A percentile compares a stretch with the other conserved stretches of the same genome.
phyloP scores from a whole-genome alignment of 140 eudicot genomes.

The Ambrosia hybrid region DNA sequence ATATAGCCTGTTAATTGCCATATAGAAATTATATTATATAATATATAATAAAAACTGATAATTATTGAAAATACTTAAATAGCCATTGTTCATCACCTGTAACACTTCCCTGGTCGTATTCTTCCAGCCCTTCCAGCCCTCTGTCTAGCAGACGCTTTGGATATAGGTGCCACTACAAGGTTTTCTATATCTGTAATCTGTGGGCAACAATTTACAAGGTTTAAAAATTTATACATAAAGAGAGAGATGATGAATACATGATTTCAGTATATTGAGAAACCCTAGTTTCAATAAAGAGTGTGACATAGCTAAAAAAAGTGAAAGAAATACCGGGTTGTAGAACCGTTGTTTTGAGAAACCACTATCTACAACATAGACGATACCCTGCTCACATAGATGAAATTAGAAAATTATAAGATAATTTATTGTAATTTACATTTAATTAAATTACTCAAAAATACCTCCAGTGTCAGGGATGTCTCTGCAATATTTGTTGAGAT shows the following conservation, averaged over 20 bases:
- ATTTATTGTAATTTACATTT: slow-evolving; percentile 4
- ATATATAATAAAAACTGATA: not conserved
- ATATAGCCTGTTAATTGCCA: slow-evolving; percentile 59
- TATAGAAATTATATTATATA: not conserved
- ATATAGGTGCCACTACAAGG: slow-evolving; percentile 92
- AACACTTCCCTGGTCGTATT: slow-evolving; percentile 95
- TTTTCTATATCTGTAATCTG: slow-evolving; percentile 93
- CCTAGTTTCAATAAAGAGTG: not conserved
- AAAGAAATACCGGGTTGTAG: slow-evolving; percentile 77
- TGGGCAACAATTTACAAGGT: slow-evolving; percentile 9
- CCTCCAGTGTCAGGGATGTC: slow-evolving; percentile 97
- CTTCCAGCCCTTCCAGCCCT: slow-evolving; percentile 98
- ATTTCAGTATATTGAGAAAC: slow-evolving; percentile 9
- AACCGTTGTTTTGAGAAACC: slow-evolving; percentile 94
- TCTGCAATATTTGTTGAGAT: slow-evolving; percentile 98
- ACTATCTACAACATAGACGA: slow-evolving; percentile 90
- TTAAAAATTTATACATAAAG: not conserved
- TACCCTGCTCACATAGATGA: slow-evolving; percentile 56
- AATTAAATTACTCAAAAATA: slow-evolving; percentile 27
- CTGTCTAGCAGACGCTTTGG: slow-evolving; percentile 96
- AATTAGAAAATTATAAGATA: not conserved
- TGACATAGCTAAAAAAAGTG: not conserved
- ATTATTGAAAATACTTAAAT: not conserved
- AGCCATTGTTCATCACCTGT: slow-evolving; percentile 49
- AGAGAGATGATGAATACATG: not conserved